phyloP scores from a whole-genome alignment of 495 filamentous ascomycete species.

The Aspergillus homomorphus region DNA sequence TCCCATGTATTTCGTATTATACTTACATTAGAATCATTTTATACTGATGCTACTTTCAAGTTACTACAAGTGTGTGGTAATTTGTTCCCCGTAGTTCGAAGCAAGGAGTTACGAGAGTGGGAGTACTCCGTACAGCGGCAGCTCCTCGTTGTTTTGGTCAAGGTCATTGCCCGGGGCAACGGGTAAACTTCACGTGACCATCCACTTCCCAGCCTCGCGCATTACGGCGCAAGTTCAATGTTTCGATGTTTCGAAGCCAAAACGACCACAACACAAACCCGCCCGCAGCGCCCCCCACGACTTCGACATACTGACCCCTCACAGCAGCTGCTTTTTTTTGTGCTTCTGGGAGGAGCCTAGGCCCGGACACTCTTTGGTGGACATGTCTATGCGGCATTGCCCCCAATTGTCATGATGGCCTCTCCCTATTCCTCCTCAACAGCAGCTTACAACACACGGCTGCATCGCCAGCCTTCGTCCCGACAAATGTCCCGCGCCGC shows the following conservation, averaged over 20 bases:
- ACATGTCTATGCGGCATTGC: constrained; percentile 19
- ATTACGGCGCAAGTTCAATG: constrained; percentile 11
- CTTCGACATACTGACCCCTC: constrained; percentile 1
- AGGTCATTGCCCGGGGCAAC: constrained; percentile 23
- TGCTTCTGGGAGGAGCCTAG: neutral
- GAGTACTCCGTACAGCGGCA: neutral
- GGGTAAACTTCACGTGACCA: constrained; percentile 16
- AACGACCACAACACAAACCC: constrained; percentile 17
- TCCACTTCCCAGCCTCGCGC: constrained; percentile 21
- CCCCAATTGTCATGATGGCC: constrained; percentile 31
- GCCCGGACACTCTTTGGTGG: constrained; percentile 4
- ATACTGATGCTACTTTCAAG: too few species aligned
- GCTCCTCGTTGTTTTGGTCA: constrained; percentile 13
- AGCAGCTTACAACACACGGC: constrained; percentile 24
- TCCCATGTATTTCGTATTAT: too few species aligned
- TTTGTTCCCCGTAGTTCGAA: neutral
- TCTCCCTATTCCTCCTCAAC: constrained; percentile 40
- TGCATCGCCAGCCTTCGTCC: constrained; percentile 33
- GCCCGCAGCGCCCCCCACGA: constrained; percentile 10
- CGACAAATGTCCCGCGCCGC: constrained; percentile 43
- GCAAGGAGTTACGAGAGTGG: neutral
- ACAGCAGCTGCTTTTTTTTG: neutral
- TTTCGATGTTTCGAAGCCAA: constrained; percentile 13
- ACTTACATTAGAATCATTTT: too few species aligned
- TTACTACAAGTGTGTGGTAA: neutral